Evolutionary conservation across 148 eudicot genomes (phyloP).

Genomic region (Amaranthus palmeri): DNA sequence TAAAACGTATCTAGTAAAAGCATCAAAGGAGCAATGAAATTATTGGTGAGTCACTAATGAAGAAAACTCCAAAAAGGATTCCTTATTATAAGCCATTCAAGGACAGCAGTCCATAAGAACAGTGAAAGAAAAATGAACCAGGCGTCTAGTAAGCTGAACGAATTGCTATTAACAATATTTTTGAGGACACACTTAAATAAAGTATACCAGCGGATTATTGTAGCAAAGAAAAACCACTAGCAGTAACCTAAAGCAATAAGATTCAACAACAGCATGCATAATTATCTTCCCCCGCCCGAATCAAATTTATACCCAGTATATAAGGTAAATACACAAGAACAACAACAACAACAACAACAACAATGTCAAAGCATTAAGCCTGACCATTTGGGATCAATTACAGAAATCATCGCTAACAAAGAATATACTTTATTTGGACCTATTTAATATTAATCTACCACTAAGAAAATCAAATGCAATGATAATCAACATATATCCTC

Average conservation of each 20-base stretch:
- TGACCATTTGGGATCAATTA: too few species aligned
- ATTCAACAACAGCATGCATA: not conserved
- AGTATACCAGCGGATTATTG: not conserved
- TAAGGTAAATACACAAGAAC: not conserved
- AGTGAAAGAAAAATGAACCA: not conserved
- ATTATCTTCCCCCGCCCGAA: not conserved
- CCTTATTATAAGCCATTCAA: not conserved
- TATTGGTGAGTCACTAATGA: too few species aligned
- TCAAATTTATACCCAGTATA: not conserved
- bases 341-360: not conserved
- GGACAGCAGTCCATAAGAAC: not conserved
- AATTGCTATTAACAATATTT: not conserved
- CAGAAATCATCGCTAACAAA: too few species aligned
- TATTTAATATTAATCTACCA: too few species aligned
- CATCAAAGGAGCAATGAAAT: too few species aligned
- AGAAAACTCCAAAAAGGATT: too few species aligned
- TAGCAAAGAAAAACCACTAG: not conserved
- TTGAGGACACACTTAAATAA: not conserved
- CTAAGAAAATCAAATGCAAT: not conserved
- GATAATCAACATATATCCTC: not conserved
- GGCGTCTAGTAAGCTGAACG: not conserved
- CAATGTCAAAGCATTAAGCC: too few species aligned
- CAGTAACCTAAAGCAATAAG: not conserved
- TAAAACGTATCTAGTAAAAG: too few species aligned
- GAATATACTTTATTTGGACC: too few species aligned